A percentile compares a stretch with the other conserved stretches of the same genome.
Evolutionary conservation across 192 early-diverging fungal species (phyloP).

Genomic region (Coemansia sp.): DNA sequence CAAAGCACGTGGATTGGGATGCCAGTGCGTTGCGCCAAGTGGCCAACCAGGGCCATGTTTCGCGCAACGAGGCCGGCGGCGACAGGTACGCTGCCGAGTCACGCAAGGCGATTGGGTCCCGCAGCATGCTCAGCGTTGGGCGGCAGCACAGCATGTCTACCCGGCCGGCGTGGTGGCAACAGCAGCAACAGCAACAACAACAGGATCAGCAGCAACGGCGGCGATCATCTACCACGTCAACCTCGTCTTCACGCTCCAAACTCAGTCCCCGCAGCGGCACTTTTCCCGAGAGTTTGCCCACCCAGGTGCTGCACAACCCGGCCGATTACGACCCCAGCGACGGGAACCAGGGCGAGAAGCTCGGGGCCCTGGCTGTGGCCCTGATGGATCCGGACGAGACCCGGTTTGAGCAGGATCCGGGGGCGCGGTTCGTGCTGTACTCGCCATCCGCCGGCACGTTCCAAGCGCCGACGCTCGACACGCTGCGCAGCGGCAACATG

Average conservation of each 20-base stretch:
- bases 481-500: constrained; percentile 29
- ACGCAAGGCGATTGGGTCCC: constrained; percentile 31
- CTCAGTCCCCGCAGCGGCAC: background rate
- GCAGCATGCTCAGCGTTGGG: background rate
- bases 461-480: constrained; percentile 31
- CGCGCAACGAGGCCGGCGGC: background rate
- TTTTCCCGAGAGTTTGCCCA: background rate
- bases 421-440: constrained; percentile 36
- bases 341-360: constrained; percentile 1
- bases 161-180: background rate
- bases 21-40: constrained; percentile 23
- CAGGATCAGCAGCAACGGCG: too few relatives aligned
- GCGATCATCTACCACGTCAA: too few relatives aligned
- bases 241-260: too few relatives aligned
- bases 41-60: constrained; percentile 12
- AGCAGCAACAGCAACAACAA: too few relatives aligned
- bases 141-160: background rate
- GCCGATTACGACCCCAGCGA: too few relatives aligned
- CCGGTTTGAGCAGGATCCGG: constrained; percentile 12
- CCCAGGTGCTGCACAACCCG: too few relatives aligned
- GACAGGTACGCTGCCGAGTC: constrained; percentile 37
- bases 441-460: constrained; percentile 41
- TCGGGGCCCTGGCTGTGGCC: constrained; percentile 26
- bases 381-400: constrained; percentile 7
- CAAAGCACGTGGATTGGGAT: constrained; percentile 33